Conservation (phyloP, 805 yeast species). For the Naumovozyma baii region DNA sequence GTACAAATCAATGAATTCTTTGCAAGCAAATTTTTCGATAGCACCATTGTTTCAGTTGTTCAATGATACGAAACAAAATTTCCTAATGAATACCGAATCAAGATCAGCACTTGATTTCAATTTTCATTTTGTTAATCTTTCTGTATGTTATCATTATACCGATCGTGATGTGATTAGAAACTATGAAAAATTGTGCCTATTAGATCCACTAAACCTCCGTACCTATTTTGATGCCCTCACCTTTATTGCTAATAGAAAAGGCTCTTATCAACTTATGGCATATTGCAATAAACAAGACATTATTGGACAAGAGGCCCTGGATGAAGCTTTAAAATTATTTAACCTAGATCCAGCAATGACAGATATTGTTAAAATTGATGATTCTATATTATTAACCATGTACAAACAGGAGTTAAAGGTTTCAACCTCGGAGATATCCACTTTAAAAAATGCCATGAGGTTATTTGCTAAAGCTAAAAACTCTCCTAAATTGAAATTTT, state of each 20-base stretch:
- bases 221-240: conserved; percentile 50
- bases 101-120: conserved; percentile 12
- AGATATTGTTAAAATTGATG: conserved; percentile 15
- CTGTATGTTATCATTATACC: conserved; percentile 40
- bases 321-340: conserved; percentile 31
- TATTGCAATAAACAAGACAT: conserved; percentile 44
- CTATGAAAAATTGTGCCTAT: conserved; percentile 33
- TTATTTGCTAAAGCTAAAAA: conserved; percentile 33
- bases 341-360: conserved; percentile 26
- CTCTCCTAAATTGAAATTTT: conserved; percentile 30
- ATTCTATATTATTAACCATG: conserved; percentile 26
- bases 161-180: conserved; percentile 41
- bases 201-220: conserved; percentile 40
- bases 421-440: conserved; percentile 8
- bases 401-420: conserved; percentile 25
- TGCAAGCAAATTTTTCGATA: conserved; percentile 21
- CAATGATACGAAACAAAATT: conserved; percentile 22
- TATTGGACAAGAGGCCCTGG: conserved; percentile 41
- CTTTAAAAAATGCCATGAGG: conserved; percentile 33
- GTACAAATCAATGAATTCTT: conserved; percentile 22
- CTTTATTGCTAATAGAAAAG: conserved; percentile 40
- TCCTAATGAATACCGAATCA: conserved; percentile 1
- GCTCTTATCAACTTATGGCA: conserved; percentile 39
- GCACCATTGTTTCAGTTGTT: conserved; percentile 25
- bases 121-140: conserved; percentile 36